phyloP scores from a whole-genome alignment of 129 eudicot genomes.

The Rutidosis leptorrhynchoides region DNA sequence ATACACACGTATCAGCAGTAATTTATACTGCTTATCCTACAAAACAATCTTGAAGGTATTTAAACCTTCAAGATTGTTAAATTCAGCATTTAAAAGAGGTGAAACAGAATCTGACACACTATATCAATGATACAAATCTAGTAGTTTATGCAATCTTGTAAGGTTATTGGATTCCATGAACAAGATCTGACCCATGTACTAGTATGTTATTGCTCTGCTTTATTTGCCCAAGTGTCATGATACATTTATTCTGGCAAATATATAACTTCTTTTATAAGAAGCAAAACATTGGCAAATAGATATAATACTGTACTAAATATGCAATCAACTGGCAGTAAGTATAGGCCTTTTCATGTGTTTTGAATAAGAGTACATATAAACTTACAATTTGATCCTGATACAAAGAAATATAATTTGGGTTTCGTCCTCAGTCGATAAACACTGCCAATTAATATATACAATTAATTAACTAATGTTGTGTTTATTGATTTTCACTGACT shows the following conservation, averaged over 20 bases:
- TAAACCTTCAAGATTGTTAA: conserved; percentile 23
- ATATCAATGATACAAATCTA: conserved; percentile 36
- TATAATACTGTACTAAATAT: not conserved
- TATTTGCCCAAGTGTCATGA: too few species aligned
- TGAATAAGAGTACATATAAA: not conserved
- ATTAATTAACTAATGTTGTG: not conserved
- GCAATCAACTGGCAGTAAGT: too few species aligned
- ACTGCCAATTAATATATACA: not conserved
- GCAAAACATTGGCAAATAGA: too few species aligned
- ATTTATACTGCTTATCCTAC: conserved; percentile 45
- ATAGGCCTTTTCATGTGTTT: not conserved
- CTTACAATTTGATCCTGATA: not conserved
- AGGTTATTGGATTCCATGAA: conserved; percentile 24
- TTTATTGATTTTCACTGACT: not conserved
- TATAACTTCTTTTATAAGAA: too few species aligned
- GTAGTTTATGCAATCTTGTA: conserved; percentile 32
- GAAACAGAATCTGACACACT: conserved; percentile 15
- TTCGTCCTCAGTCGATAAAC: too few species aligned
- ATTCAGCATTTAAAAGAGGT: not conserved
- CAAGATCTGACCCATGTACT: not conserved
- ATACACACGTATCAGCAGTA: too few species aligned
- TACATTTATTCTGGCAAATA: not conserved
- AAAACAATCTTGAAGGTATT: conserved; percentile 20
- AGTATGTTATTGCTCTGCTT: not conserved
- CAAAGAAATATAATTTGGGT: not conserved